A percentile compares a stretch with the other conserved stretches of the same genome.
phyloP scores from a whole-genome alignment of 2,329 filamentous ascomycete species.

The Colletotrichum godetiae region DNA sequence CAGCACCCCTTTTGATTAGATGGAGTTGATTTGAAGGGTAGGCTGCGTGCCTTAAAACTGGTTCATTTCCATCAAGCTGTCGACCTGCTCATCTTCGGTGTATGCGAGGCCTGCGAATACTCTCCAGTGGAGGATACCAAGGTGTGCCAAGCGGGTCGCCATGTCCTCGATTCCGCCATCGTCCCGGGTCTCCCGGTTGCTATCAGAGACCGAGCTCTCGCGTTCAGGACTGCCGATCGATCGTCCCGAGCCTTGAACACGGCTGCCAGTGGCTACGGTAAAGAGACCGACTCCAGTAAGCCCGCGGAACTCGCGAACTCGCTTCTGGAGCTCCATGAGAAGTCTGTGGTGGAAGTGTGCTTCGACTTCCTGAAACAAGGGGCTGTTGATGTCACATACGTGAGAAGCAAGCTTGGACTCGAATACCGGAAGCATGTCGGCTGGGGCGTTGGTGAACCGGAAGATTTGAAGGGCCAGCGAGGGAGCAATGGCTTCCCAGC shows the following conservation, averaged over 20 bases:
- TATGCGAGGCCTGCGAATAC: slow-evolving; percentile 87
- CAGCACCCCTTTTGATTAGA: slow-evolving; percentile 14
- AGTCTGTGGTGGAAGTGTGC: slow-evolving; percentile 60
- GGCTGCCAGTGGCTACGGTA: slow-evolving; percentile 64
- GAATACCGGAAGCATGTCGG: slow-evolving; percentile 58
- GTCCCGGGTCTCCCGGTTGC: slow-evolving; percentile 57
- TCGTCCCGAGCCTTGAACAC: slow-evolving; percentile 52
- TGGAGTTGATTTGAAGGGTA: background rate
- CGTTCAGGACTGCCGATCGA: slow-evolving; percentile 44
- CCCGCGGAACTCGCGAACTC: slow-evolving; percentile 64
- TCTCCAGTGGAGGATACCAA: slow-evolving; percentile 88
- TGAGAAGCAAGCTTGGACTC: slow-evolving; percentile 61
- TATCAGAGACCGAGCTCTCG: slow-evolving; percentile 44
- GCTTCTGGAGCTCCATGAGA: slow-evolving; percentile 58
- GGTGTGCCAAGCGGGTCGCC: slow-evolving; percentile 82
- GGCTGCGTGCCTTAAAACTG: slow-evolving; percentile 35
- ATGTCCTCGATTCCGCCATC: slow-evolving; percentile 73
- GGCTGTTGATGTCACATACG: slow-evolving; percentile 55
- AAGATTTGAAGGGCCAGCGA: slow-evolving; percentile 69
- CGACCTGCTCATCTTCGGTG: slow-evolving; percentile 50
- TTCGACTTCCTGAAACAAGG: slow-evolving; percentile 62
- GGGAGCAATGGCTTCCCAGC: slow-evolving; percentile 65
- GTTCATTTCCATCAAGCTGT: slow-evolving; percentile 46
- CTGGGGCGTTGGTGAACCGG: slow-evolving; percentile 64
- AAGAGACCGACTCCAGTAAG: slow-evolving; percentile 66